Evolutionary conservation across 257 asterid species (phyloP).

Genomic region (Solanum piurae): DNA sequence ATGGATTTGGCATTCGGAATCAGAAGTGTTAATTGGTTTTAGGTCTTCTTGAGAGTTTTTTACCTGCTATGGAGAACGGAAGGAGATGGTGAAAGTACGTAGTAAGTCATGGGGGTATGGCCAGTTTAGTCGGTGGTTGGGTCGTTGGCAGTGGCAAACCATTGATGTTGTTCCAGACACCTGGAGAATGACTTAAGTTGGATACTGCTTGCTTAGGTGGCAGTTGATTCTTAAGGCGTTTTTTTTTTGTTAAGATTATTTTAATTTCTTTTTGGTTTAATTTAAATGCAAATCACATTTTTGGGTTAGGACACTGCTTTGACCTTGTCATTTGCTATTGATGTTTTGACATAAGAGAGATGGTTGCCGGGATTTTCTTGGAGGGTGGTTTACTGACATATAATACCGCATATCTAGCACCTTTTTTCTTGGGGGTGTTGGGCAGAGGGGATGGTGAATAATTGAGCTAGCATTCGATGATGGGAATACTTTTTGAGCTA

Average conservation of each 20-base stretch:
- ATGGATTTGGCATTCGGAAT: background rate
- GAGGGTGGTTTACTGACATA: background rate
- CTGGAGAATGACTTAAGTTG: background rate
- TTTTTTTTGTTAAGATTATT: background rate
- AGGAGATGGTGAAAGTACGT: background rate
- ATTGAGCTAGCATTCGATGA: background rate
- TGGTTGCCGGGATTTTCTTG: background rate
- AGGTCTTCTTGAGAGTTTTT: background rate
- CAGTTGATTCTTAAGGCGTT: background rate
- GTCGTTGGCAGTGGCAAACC: background rate
- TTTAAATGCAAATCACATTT: background rate
- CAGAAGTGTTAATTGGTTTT: background rate
- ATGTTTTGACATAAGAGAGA: background rate
- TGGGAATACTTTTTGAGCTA: background rate
- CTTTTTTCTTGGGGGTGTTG: background rate
- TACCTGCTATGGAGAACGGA: background rate
- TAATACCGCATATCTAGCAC: background rate
- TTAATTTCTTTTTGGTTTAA: background rate
- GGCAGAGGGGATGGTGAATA: background rate
- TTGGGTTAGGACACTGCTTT: background rate
- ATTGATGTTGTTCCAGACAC: background rate
- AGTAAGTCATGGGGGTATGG: background rate
- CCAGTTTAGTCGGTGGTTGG: background rate
- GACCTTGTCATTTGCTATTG: background rate
- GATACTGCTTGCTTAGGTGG: background rate